Evolutionary conservation across 177 flowering plant species (phyloP), one percentile per base, ranked within the genome.

Genomic region (Tripterygium wilfordii): DNA sequence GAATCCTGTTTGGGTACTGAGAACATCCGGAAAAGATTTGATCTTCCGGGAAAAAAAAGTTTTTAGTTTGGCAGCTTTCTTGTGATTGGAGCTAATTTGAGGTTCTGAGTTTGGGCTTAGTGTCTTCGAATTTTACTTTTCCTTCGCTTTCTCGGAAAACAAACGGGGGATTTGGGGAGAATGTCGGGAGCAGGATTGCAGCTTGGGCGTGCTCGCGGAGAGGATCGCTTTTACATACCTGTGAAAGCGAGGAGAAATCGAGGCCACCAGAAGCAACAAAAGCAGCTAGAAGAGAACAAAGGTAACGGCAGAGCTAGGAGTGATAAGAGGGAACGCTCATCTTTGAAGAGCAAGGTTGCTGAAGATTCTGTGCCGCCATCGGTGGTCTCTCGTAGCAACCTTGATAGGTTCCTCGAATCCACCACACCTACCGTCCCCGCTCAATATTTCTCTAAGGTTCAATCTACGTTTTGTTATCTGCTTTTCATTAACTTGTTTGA

Each of bases 391-490:
- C 10, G 2, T 16, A 61, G 58, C 28, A 67, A 67, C n/a, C n/a
- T n/a, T n/a, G n/a, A n/a, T n/a, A n/a, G n/a, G n/a, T n/a, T n/a
- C n/a, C n/a, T n/a, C n/a, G 54, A 58, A 17, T 40, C 58, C 16
- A 56, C 65, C 17, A 63, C 65, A 10, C 72, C 72, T 21, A 54
- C 30, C 1, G 62, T 67, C n/a, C 61, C 58, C 2, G 68, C 68
- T 16, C 71, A 54, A 47, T 51, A 52, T 26, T 42, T 63, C 25
- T 55, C 72, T 10, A 59, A 67, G 72, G 72, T 66, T 22, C 14
- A 39, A n/a, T n/a, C n/a, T n/a, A n/a, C n/a, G n/a, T 27, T 21
- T 6, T 12, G 14, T 9, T 40, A 13, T 15, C 24, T 20, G 8
- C 17, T 45, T 17, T 4, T 33, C 15, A 21, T 25, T 26, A 20